Conservation (phyloP, 257 asterid genomes). For the Haberlea rhodopensis region DNA sequence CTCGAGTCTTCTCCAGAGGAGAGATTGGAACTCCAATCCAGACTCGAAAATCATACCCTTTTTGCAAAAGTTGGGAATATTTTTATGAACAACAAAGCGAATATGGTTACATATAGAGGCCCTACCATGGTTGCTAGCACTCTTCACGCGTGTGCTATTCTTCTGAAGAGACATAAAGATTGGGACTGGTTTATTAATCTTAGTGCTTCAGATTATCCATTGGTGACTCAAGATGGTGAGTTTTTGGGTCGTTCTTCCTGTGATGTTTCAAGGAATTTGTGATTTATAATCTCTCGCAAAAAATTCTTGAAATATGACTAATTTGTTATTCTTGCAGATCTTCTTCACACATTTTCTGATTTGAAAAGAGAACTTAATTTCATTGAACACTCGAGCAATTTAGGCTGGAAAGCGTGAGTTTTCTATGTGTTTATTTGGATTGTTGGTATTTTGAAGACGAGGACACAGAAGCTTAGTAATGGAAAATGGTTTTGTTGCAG, state of each 20-base stretch:
- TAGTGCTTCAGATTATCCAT: conserved; percentile 98
- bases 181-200: conserved; percentile 99
- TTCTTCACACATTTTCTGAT: conserved; percentile 50
- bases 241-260: conserved; percentile 18
- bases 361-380: conserved; percentile 58
- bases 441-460: neutral
- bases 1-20: conserved; percentile 75
- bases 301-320: conserved; percentile 5
- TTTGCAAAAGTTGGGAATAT: conserved; percentile 69
- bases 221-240: conserved; percentile 97
- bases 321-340: conserved; percentile 52
- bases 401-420: conserved; percentile 84
- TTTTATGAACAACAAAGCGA: conserved; percentile 62
- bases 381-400: conserved; percentile 61
- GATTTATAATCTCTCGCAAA: conserved; percentile 1
- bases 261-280: neutral
- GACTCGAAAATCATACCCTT: conserved; percentile 54
- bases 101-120: conserved; percentile 91
- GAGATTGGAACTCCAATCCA: conserved; percentile 59
- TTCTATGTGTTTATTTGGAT: neutral
- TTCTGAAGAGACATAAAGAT: conserved; percentile 64
- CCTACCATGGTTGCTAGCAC: conserved; percentile 97
- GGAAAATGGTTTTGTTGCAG: conserved; percentile 36
- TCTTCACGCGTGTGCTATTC: conserved; percentile 91
- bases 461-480: conserved; percentile 14